phyloP scores from a whole-genome alignment of 495 filamentous ascomycete species.

The Cetradonia linearis region DNA sequence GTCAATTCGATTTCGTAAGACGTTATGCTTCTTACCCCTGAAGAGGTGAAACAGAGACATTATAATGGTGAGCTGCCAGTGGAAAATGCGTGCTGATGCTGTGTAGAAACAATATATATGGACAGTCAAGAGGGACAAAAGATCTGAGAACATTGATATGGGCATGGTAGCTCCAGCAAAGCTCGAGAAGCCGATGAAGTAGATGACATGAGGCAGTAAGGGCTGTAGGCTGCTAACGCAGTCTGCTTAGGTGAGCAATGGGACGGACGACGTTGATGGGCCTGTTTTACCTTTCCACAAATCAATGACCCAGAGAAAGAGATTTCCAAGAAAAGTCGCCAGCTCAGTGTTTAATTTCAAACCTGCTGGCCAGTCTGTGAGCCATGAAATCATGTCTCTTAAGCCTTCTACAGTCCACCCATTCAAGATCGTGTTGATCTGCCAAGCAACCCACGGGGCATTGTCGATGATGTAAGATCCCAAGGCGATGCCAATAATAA shows the following conservation, averaged over 20 bases:
- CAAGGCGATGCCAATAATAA: conserved; percentile 94
- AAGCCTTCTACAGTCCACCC: conserved; percentile 84
- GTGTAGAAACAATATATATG: conserved; percentile 99
- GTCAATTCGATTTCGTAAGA: conserved; percentile 93
- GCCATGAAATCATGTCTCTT: conserved; percentile 82
- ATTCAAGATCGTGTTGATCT: conserved; percentile 67
- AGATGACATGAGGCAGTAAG: conserved; percentile 73
- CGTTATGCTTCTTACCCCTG: conserved; percentile 93
- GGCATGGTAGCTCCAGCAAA: conserved; percentile 97
- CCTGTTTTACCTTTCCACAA: conserved; percentile 70
- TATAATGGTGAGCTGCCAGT: conserved; percentile 95
- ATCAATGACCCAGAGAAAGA: conserved; percentile 97
- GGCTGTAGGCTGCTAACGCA: conserved; percentile 69
- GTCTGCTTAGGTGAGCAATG: conserved; percentile 35
- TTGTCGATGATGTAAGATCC: conserved; percentile 98
- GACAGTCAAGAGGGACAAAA: conserved; percentile 81
- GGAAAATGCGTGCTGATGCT: conserved; percentile 89
- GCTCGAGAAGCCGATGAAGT: conserved; percentile 86
- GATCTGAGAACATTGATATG: conserved; percentile 89
- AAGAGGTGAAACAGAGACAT: conserved; percentile 97
- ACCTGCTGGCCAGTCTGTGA: conserved; percentile 97
- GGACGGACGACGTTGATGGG: neutral
- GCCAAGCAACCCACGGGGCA: conserved; percentile 68
- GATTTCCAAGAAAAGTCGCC: conserved; percentile 80
- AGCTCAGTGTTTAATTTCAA: conserved; percentile 95